A percentile compares a stretch with the other conserved stretches of the same genome.
Evolutionary conservation across 108 stramenopile species (phyloP).

Genomic region (Stephanodiscus minutulus): DNA sequence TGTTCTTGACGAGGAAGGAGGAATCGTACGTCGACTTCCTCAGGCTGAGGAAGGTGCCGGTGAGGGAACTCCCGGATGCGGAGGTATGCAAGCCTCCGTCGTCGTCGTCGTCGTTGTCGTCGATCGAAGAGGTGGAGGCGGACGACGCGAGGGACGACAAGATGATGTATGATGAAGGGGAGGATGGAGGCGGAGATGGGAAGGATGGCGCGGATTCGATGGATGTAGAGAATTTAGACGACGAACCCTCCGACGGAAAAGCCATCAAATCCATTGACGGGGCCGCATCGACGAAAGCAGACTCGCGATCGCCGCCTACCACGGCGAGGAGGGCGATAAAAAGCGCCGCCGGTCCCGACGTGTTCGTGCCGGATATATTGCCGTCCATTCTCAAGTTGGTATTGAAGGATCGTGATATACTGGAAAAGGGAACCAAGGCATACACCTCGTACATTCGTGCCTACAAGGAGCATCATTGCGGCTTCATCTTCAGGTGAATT

Average conservation of each 20-base stretch:
- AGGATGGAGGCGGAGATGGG: neutral
- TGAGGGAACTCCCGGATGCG: slow-evolving; percentile 54
- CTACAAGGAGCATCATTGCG: slow-evolving; percentile 95
- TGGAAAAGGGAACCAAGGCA: slow-evolving; percentile 97
- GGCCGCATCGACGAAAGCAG: neutral
- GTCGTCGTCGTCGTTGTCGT: slow-evolving; percentile 49
- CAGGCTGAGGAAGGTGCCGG: slow-evolving; percentile 78
- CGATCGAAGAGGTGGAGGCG: slow-evolving; percentile 18
- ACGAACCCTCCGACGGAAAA: neutral
- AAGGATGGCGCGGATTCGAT: neutral
- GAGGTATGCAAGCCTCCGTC: too few relatives aligned
- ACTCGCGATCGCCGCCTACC: neutral
- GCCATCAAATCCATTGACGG: too few relatives aligned
- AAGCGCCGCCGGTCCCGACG: slow-evolving; percentile 38
- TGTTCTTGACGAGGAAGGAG: slow-evolving; percentile 92
- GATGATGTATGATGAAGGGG: neutral
- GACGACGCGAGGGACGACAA: slow-evolving; percentile 26
- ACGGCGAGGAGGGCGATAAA: slow-evolving; percentile 30
- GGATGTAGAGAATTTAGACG: neutral
- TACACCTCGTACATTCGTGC: slow-evolving; percentile 93
- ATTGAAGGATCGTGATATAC: slow-evolving; percentile 89
- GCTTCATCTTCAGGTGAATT: slow-evolving; percentile 89
- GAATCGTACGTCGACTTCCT: slow-evolving; percentile 94
- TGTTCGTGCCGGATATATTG: slow-evolving; percentile 61
- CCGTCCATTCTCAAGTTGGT: slow-evolving; percentile 69